Base-by-base conservation (phyloP, 2,329 filamentous ascomycete species). In the Pseudogymnoascus sp. region DNA sequence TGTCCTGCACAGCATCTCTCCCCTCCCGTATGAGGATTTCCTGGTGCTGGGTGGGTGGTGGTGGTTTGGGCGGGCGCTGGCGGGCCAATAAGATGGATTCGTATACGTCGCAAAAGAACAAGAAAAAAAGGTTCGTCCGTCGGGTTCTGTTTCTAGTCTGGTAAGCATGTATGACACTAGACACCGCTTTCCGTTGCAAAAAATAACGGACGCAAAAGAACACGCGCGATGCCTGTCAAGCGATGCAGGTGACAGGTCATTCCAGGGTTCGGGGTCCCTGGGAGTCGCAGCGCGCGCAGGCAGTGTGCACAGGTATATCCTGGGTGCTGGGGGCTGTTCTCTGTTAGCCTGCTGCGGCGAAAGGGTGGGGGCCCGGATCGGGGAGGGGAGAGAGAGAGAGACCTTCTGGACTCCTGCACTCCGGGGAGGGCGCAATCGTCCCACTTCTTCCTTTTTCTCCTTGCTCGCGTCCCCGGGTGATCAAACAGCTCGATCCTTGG, bases 261-360 rank as follows among this genome's bases (percentile, higher is more conserved):
- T 50, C 43, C 25, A 50, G 43, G 43, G 43, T 50, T 50, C 43
- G 43, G 25, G 43, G 43, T 50, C 41, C 41, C 20, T 50, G 22
- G 41, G 41, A 28, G 14, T 1, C 22, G 6, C 6, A 32, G 30
- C 9, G 30, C 6, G 30, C 9, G 30, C 6, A 3, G 2, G 22
- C 4, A 14, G 18, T 22, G 20, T 25, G 18, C 37, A 18, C 16
- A 6, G 18, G 16, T n/a, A 9, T 39, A 22, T 3, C 16, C 9
- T 41, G 8, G 16, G 8, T 47, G 14, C 4, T 16, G 4, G 16
- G 16, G 38, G 9, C 16, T 18, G n/a, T 16, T 38, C 28, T 4
- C 4, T 7, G 4, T 7, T 30, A 30, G 37, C 38, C 22, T 41
- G 4, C 39, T 22, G 20, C 22, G 41, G 41, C 41, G 41, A 16